Conservation (phyloP, 495 filamentous ascomycete genomes). For the Annulohypoxylon maeteangense region DNA sequence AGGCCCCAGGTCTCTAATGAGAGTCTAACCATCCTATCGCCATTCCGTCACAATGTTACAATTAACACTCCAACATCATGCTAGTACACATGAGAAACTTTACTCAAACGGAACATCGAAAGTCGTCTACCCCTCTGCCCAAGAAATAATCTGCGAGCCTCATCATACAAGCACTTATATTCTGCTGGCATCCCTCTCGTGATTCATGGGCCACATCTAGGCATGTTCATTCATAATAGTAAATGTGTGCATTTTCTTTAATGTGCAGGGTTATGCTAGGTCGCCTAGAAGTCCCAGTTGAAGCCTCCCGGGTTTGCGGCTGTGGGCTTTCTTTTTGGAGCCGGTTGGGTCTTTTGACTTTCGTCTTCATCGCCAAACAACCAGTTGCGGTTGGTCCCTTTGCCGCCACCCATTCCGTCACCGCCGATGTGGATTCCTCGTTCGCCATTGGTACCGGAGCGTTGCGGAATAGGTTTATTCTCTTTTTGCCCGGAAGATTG, state of each 20-base stretch:
- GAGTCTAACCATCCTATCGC: not conserved
- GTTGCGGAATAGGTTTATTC: conserved; percentile 51
- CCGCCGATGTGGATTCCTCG: conserved; percentile 69
- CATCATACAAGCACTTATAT: conserved; percentile 22
- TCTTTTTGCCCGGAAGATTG: conserved; percentile 66
- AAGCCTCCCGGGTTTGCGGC: conserved; percentile 52
- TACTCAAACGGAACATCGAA: conserved; percentile 10
- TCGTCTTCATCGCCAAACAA: conserved; percentile 67
- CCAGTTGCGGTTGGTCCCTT: conserved; percentile 69
- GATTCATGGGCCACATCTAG: conserved; percentile 49
- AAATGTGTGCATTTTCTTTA: conserved; percentile 12
- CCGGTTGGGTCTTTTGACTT: conserved; percentile 42
- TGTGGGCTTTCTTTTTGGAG: conserved; percentile 51
- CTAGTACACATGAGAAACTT: not conserved
- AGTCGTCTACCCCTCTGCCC: conserved; percentile 3
- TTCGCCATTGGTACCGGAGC: conserved; percentile 44
- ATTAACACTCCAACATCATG: conserved; percentile 5
- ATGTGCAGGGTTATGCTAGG: conserved; percentile 47
- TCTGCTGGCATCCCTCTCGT: conserved; percentile 43
- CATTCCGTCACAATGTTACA: conserved; percentile 9
- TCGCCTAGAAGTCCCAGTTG: conserved; percentile 65
- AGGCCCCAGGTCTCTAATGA: not conserved
- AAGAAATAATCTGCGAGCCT: conserved; percentile 16
- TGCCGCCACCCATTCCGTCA: conserved; percentile 80
- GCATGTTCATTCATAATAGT: conserved; percentile 39